Evolutionary conservation across 805 yeast species (phyloP), one percentile per base, ranked within the genome.

Genomic region (Brettanomyces custersianus): DNA sequence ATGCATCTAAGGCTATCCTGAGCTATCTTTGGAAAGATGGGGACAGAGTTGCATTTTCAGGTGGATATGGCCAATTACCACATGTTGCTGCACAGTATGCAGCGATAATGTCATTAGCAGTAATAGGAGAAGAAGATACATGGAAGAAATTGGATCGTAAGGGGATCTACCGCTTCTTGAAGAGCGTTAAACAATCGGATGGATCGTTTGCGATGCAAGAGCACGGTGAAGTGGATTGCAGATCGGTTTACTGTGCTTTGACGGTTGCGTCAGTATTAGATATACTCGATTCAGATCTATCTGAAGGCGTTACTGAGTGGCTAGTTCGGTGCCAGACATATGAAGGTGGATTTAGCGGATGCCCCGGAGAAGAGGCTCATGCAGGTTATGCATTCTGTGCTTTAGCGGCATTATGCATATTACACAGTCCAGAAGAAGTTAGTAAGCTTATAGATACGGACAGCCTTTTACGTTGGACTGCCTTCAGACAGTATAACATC

Each of bases 361-460:
- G 67, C 16, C 92, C 94, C 0, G 66, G 70, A 4, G 80, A 74
- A 40, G 99, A 92, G 57, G 96, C 97, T 0, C 99, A 92, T 54
- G 98, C 96, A 2, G 99, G 98, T 1, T 94, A 92, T 54, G 76
- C 97, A 0, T 92, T 74, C 55, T 92, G 99, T 62, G 94, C 90
- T 0, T 63, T 83, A 30, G 94, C 80, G 31, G 71, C 75, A 34
- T 60, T 74, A 39, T 70, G 67, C 41, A 65, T 67, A 19, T 51
- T 75, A 20, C 66, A 67, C 5, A 48, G 62, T 20, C 64, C 70
- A 2, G 39, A 41, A 22, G 58, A 53, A 13, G 53, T 54, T 5
- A 55, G 73, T 2, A 17, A 32, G 1, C 13, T 33, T 4, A 37
- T 57, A 1, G 61, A 84, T 48, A 39, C 82, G 3, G 74, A 65